phyloP scores from a whole-genome alignment of 768 basidiomycete genomes.

The Rhizopogon vinicolor region DNA sequence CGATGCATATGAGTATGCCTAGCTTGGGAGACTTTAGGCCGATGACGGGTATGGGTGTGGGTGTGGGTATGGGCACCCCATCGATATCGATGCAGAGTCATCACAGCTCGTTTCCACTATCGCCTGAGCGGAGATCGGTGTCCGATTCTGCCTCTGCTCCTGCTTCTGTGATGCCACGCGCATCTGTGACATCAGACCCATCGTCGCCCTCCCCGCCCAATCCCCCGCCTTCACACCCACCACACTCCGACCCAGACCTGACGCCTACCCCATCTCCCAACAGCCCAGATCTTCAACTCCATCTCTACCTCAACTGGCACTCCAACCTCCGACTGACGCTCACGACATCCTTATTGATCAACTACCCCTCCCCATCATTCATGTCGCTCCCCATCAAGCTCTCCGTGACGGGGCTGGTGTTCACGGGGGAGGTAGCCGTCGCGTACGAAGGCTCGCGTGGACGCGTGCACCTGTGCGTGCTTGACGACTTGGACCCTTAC shows the following conservation, averaged over 20 bases:
- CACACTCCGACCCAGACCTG: constrained; percentile 3
- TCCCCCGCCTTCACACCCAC: constrained; percentile 9
- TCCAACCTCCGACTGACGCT: constrained; percentile 87
- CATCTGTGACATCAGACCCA: constrained; percentile 10
- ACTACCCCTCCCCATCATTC: constrained; percentile 94
- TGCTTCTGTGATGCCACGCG: constrained; percentile 11
- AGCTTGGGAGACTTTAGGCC: constrained; percentile 34
- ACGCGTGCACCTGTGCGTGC: constrained; percentile 81
- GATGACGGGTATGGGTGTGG: not conserved
- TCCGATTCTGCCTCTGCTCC: constrained; percentile 10
- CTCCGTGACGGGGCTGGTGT: constrained; percentile 83
- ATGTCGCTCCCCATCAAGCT: constrained; percentile 96
- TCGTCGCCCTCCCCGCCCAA: constrained; percentile 10
- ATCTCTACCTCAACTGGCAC: constrained; percentile 80
- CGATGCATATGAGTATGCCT: constrained; percentile 28
- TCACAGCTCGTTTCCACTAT: constrained; percentile 28
- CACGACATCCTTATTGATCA: constrained; percentile 90
- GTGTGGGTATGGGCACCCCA: constrained; percentile 8
- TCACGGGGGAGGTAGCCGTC: constrained; percentile 82
- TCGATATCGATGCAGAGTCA: constrained; percentile 19
- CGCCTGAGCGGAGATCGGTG: constrained; percentile 15
- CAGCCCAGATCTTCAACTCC: constrained; percentile 78
- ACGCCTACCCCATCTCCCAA: constrained; percentile 25
- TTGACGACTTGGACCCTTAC: constrained; percentile 86
- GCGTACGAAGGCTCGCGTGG: constrained; percentile 85